A percentile compares a stretch with the other conserved stretches of the same genome.
phyloP scores from a whole-genome alignment of 768 basidiomycete species.

The Suillus plorans region DNA sequence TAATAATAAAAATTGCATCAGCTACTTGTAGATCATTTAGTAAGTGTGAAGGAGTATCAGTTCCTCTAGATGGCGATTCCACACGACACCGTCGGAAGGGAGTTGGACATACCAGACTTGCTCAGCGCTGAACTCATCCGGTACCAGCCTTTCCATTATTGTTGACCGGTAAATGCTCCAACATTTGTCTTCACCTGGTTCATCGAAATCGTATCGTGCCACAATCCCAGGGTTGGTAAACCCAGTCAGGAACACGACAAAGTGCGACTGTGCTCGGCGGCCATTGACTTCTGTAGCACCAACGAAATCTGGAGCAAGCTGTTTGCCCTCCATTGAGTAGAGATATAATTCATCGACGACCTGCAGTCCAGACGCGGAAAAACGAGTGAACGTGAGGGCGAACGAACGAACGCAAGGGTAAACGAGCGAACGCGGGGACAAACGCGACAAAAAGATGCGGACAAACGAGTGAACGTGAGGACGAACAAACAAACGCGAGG shows the following conservation, averaged over 20 bases:
- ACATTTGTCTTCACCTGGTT: slow-evolving; percentile 39
- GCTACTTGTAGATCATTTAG: neutral
- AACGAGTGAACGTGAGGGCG: too few relatives aligned
- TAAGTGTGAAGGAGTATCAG: slow-evolving; percentile 5
- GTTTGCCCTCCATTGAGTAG: too few relatives aligned
- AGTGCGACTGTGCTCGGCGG: too few relatives aligned
- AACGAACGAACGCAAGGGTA: too few relatives aligned
- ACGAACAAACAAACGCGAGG: too few relatives aligned
- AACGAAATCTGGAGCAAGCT: too few relatives aligned
- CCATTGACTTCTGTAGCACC: too few relatives aligned
- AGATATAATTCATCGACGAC: too few relatives aligned
- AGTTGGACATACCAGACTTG: slow-evolving; percentile 69
- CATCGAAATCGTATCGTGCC: slow-evolving; percentile 58
- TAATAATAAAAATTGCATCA: neutral
- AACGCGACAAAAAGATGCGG: too few relatives aligned
- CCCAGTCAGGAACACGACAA: slow-evolving; percentile 61
- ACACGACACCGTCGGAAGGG: neutral
- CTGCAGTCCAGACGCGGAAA: too few relatives aligned
- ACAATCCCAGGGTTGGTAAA: slow-evolving; percentile 75
- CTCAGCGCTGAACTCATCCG: slow-evolving; percentile 66
- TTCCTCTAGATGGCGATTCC: slow-evolving; percentile 13
- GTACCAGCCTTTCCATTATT: slow-evolving; percentile 56
- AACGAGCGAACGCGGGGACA: too few relatives aligned
- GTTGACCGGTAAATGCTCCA: slow-evolving; percentile 63
- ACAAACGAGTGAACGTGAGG: too few relatives aligned